phyloP scores from a whole-genome alignment of 805 yeast species.

The Torulaspora gathmanii region DNA sequence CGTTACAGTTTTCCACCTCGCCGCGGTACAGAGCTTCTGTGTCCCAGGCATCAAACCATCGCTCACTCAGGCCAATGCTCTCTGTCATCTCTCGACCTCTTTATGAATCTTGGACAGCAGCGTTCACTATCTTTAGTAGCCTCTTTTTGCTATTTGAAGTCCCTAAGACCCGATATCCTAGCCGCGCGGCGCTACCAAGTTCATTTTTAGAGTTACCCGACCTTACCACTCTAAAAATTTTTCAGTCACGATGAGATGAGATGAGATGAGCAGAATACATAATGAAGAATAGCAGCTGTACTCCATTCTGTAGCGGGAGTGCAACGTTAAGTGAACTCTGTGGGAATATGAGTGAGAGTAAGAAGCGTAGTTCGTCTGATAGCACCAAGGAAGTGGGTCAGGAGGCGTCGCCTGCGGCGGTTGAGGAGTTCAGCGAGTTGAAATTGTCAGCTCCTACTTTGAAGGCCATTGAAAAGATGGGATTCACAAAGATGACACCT shows the following conservation, averaged over 20 bases:
- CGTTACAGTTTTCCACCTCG: slow-evolving; percentile 21
- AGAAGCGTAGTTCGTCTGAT: slow-evolving; percentile 10
- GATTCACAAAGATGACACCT: slow-evolving; percentile 84
- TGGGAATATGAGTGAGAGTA: slow-evolving; percentile 4
- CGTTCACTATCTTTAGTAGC: not conserved
- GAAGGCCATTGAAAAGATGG: slow-evolving; percentile 81
- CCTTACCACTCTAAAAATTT: slow-evolving; percentile 1
- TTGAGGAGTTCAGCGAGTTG: slow-evolving; percentile 43
- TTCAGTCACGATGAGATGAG: slow-evolving; percentile 28
- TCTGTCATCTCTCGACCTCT: not conserved
- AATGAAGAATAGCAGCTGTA: slow-evolving; percentile 1
- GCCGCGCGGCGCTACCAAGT: slow-evolving; percentile 3
- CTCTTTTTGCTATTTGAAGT: not conserved
- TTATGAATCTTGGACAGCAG: not conserved
- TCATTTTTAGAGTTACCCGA: slow-evolving; percentile 2
- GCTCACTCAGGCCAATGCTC: not conserved
- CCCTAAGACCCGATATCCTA: not conserved
- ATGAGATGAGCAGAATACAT: not conserved
- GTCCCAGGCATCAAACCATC: slow-evolving; percentile 31
- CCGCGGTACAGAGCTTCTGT: slow-evolving; percentile 20
- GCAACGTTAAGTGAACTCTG: not conserved
- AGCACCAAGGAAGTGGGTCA: not conserved
- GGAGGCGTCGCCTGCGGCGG: slow-evolving; percentile 14
- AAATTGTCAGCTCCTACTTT: slow-evolving; percentile 77
- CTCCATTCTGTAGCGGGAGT: not conserved